Conservation (phyloP, 441 rosid species). For the Erodium texanum region DNA sequence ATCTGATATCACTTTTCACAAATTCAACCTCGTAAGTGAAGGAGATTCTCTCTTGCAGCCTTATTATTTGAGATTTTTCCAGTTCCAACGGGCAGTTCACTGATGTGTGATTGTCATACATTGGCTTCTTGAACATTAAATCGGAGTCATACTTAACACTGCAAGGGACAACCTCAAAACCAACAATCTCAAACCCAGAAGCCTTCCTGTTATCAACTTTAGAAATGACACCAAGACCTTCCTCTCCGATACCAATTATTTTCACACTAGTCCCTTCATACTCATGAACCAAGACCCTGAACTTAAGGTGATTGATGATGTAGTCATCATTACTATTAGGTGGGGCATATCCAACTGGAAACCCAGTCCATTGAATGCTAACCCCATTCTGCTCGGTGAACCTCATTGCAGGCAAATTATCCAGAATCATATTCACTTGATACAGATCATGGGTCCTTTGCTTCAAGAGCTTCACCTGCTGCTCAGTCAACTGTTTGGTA, state of each 20-base stretch:
- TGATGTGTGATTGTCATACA: constrained; percentile 45
- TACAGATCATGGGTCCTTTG: constrained; percentile 82
- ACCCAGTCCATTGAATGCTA: constrained; percentile 88
- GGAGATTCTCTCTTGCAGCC: constrained; percentile 68
- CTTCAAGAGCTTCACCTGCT: constrained; percentile 80
- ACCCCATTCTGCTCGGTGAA: constrained; percentile 60
- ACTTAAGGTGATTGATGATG: constrained; percentile 84
- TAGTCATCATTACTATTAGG: constrained; percentile 68
- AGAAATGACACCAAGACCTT: constrained; percentile 79
- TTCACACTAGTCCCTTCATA: constrained; percentile 76
- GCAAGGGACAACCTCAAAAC: constrained; percentile 88
- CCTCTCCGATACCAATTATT: constrained; percentile 90
- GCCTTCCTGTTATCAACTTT: constrained; percentile 69
- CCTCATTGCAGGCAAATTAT: constrained; percentile 86
- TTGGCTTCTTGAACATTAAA: constrained; percentile 48
- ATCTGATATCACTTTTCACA: constrained; percentile 67
- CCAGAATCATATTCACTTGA: constrained; percentile 87
- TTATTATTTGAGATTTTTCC: constrained; percentile 75
- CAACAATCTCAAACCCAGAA: constrained; percentile 75
- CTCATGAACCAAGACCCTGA: constrained; percentile 79
- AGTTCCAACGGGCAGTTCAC: constrained; percentile 65
- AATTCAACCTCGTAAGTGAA: constrained; percentile 89
- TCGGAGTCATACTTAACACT: constrained; percentile 58
- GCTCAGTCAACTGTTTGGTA: constrained; percentile 43
- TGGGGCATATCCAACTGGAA: constrained; percentile 76